phyloP scores from a whole-genome alignment of 1,284 basidiomycete genomes.

The Hemileia vastatrix region DNA sequence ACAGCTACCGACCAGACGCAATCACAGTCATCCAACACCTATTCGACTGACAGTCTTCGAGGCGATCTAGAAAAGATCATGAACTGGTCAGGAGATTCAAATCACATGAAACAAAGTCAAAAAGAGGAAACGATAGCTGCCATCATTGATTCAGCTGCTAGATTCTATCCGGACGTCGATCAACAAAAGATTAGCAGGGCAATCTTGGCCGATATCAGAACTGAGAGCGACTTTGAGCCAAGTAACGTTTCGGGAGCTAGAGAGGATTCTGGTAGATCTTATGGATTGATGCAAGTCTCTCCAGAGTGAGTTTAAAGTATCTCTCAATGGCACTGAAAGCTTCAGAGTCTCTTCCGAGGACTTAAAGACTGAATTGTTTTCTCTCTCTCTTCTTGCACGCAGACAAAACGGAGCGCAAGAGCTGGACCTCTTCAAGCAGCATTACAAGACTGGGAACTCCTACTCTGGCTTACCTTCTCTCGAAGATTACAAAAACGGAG shows the following conservation, averaged over 20 bases:
- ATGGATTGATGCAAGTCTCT: slow-evolving; percentile 2
- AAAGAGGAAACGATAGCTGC: background rate
- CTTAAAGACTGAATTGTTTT: too few species aligned
- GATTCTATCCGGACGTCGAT: background rate
- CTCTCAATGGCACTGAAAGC: too few species aligned
- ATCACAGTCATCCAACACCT: background rate
- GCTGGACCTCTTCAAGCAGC: background rate
- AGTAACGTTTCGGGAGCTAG: background rate
- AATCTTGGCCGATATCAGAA: background rate
- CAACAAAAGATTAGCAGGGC: background rate
- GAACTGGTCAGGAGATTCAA: background rate
- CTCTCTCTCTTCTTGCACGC: too few species aligned
- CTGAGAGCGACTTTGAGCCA: slow-evolving; percentile 2
- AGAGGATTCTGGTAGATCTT: background rate
- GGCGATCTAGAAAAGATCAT: background rate
- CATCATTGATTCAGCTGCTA: background rate
- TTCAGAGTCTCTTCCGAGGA: too few species aligned
- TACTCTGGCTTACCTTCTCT: background rate
- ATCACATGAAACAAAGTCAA: background rate
- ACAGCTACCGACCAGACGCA: too few species aligned
- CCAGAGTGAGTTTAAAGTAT: background rate
- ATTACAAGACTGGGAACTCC: background rate
- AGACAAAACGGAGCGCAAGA: background rate
- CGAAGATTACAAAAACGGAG: background rate
- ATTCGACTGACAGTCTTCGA: background rate